Evolutionary conservation across 2,329 filamentous ascomycete species (phyloP).

Genomic region (Pseudocercospora macadamiae): DNA sequence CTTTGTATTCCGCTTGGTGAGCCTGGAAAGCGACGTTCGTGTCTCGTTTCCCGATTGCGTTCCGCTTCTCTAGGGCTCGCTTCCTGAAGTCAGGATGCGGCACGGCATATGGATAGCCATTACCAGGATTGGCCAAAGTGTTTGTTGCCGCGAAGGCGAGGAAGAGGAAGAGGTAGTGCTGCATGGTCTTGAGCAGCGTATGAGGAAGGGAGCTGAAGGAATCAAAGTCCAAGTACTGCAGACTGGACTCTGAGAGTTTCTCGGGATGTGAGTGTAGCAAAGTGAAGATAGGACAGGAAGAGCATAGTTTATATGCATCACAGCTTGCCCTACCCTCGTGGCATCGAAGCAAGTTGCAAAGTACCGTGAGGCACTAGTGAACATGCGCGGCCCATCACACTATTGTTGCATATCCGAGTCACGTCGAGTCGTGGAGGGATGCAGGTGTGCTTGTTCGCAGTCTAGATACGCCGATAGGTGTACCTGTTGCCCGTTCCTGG

Average conservation of each 20-base stretch:
- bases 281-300: neutral
- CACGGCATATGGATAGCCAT: neutral
- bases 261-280: neutral
- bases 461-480: neutral
- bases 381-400: neutral
- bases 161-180: neutral
- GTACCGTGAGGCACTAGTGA: neutral
- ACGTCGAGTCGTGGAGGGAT: neutral
- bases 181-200: neutral
- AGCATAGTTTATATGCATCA: neutral
- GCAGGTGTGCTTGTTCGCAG: neutral
- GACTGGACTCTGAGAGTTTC: neutral
- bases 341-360: neutral
- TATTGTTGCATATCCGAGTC: neutral
- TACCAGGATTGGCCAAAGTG: neutral
- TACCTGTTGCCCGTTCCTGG: neutral
- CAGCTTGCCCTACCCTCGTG: neutral
- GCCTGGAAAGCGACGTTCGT: neutral
- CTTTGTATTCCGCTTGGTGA: neutral
- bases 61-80: neutral
- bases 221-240: neutral
- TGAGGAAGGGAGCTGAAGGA: neutral
- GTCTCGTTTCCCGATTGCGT: neutral
- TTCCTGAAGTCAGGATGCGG: neutral
- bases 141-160: neutral